Base-by-base conservation (phyloP, 176 grass and related monocot genomes). In the Stipa capillata region DNA sequence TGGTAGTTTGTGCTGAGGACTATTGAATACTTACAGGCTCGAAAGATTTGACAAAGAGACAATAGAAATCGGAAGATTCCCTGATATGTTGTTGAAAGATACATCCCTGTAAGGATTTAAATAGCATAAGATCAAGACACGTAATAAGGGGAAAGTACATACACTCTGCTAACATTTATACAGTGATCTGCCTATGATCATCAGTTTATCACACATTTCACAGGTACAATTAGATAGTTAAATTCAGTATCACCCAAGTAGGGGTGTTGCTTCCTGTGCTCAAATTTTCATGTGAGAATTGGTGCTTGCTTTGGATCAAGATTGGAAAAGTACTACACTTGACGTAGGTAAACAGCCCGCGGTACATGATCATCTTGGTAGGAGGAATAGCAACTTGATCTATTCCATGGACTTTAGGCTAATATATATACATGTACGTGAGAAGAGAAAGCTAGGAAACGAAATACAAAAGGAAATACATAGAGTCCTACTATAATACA, bases 21-120 rank as follows among this genome's bases (percentile, higher is more conserved):
- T 65, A 74, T 3, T 40, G 11, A 55, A 65, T 79, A 91, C 90
- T 84, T 85, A 99, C 96, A 99, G 81, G 75, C 88, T 89, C 76
- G 92, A 93, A 72, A 95, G 86, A 86, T 91, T 93, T 82, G 92
- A 89, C 53, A 95, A 49, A 39, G 81, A 93, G 4, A 54, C 63
- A 75, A 95, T 17, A 84, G 96, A 93, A 72, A 35, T 55, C 33
- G 96, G 96, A 79, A 99, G 74, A 57, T 84, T 85, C 49, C 96
- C 92, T 4, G 83, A 73, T 41, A 99, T 52, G 65, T 85, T 85
- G 78, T 99, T 99, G 88, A 93, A 99, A 64, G 96, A 99, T 54
- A 95, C 11, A 79, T 95, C 96, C 77, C 96, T 99, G 86, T 18
- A 73, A 72, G 36, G 37, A 59, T 72, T 40, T 52, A 28, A 60